Evolutionary conservation across 202 grass and related monocot species (phyloP).

Genomic region (Setaria viridis): DNA sequence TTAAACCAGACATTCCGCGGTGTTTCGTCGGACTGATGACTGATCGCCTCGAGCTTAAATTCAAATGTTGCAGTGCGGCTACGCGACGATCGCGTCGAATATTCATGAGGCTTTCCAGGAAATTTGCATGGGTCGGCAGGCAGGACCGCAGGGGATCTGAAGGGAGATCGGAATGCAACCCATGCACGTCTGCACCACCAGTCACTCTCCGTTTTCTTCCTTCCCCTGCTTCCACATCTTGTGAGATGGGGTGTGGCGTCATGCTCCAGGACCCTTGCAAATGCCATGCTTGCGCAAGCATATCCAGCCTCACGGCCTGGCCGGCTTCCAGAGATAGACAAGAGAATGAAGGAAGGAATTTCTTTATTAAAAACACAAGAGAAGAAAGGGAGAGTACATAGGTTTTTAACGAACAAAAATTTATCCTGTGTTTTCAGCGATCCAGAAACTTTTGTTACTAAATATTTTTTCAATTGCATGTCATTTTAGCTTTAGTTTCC

Average conservation of each 20-base stretch:
- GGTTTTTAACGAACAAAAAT: no score
- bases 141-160: neutral
- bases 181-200: neutral
- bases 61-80: neutral
- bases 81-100: neutral
- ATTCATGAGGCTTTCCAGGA: neutral
- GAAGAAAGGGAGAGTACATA: neutral
- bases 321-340: neutral
- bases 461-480: neutral
- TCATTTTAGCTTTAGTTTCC: neutral
- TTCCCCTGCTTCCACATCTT: neutral
- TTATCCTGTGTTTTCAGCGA: no score
- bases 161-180: no score
- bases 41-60: neutral
- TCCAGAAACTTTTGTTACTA: neutral
- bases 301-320: neutral
- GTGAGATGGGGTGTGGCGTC: neutral
- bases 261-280: neutral
- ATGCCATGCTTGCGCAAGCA: neutral
- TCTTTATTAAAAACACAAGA: neutral
- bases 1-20: neutral
- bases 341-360: neutral
- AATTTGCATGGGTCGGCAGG: conserved; percentile 11
- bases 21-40: neutral
- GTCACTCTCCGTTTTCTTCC: neutral